These are phyloP conservation scores for Alternaria longipes DNA, from an alignment of 2,329 filamentous ascomycete genomes.

Conservation along the genomic window DNA sequence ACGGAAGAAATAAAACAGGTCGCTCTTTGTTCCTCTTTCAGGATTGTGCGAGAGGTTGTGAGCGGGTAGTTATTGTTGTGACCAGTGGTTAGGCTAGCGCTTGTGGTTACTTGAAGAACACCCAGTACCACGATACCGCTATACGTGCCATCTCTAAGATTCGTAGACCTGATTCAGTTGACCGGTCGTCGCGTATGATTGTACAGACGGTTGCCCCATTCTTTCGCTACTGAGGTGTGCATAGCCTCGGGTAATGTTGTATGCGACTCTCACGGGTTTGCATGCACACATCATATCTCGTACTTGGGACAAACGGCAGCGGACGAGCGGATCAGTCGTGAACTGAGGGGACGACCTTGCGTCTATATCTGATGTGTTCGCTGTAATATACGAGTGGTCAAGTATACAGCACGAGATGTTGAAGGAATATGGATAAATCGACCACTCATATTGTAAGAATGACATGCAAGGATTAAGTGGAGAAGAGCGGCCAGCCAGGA, in stretches of 20 bases:
- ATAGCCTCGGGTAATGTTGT: slow-evolving; percentile 7
- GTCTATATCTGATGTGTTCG: slow-evolving; percentile 18
- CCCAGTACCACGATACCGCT: not conserved
- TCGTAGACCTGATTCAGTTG: not conserved
- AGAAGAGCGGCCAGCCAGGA: not conserved
- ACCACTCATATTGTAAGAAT: slow-evolving; percentile 10
- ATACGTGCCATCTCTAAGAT: not conserved
- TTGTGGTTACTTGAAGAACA: not conserved
- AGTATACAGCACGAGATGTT: slow-evolving; percentile 4
- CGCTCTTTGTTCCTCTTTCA: not conserved
- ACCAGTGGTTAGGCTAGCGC: not conserved
- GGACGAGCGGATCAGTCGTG: slow-evolving; percentile 9
- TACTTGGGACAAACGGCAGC: not conserved
- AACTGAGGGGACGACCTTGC: not conserved
- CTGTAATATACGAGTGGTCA: slow-evolving; percentile 32
- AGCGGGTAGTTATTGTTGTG: not conserved
- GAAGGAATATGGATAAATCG: slow-evolving; percentile 26
- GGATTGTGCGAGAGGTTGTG: not conserved
- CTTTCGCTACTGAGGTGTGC: not conserved
- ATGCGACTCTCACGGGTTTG: not conserved
- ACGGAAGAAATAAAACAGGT: not conserved
- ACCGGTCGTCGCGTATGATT: slow-evolving; percentile 2
- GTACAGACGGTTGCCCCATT: slow-evolving; percentile 7
- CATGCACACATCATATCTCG: not conserved
- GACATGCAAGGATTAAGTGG: not conserved